Evolutionary conservation across 2,329 filamentous ascomycete species (phyloP).

Genomic region (Trichophaea hybrida): DNA sequence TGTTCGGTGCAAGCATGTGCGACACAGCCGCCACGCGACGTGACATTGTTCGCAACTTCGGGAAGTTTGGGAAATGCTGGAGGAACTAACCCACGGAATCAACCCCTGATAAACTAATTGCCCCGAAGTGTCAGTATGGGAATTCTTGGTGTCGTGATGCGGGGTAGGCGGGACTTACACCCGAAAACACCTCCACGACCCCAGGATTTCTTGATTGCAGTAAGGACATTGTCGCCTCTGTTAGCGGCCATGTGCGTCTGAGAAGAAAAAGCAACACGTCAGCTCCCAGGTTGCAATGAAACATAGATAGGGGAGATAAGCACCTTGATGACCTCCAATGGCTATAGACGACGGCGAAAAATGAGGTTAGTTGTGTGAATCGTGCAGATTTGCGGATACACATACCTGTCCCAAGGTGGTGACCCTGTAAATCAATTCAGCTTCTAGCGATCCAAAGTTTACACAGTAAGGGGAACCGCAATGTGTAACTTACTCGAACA

Average conservation of each 20-base stretch:
- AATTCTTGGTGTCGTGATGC: background rate
- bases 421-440: conserved; percentile 36
- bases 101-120: conserved; percentile 93
- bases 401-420: conserved; percentile 52
- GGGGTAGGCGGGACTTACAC: conserved; percentile 49
- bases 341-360: conserved; percentile 49
- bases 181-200: conserved; percentile 80
- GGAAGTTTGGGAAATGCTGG: background rate
- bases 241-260: conserved; percentile 96
- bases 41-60: background rate
- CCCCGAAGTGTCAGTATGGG: conserved; percentile 25
- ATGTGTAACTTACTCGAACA: conserved; percentile 58
- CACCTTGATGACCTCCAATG: conserved; percentile 82
- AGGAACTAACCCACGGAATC: conserved; percentile 58
- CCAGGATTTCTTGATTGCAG: conserved; percentile 79
- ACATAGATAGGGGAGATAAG: background rate
- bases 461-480: background rate
- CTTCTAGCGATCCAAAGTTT: background rate
- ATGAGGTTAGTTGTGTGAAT: background rate
- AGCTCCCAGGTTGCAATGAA: background rate
- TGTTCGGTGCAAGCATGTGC: background rate
- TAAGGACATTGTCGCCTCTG: conserved; percentile 70
- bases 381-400: background rate
- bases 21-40: background rate
- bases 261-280: conserved; percentile 1